Evolutionary conservation across 768 basidiomycete genomes (phyloP).

Genomic region (Mycena amicta): DNA sequence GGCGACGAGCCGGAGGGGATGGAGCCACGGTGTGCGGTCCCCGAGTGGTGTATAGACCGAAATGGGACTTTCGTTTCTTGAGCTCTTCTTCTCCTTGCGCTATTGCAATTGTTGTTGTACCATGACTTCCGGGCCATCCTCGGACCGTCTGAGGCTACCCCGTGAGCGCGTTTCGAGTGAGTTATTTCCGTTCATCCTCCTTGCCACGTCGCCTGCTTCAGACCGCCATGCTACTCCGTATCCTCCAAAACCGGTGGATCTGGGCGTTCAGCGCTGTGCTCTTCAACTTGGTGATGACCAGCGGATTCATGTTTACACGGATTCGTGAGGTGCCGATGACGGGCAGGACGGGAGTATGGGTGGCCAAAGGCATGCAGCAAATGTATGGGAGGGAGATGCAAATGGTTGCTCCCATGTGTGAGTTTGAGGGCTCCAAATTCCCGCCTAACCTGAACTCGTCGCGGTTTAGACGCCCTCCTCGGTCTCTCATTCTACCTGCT

Average conservation of each 20-base stretch:
- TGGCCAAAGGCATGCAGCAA: neutral
- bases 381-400: neutral
- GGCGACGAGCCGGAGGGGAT: slow-evolving; percentile 66
- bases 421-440: neutral
- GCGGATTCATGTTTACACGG: neutral
- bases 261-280: neutral
- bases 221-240: neutral
- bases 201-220: neutral
- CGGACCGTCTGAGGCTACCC: no score
- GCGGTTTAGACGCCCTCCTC: neutral
- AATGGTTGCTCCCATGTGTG: neutral
- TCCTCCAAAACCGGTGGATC: neutral
- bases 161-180: neutral
- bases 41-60: slow-evolving; percentile 60
- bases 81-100: neutral
- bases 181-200: neutral
- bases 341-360: neutral
- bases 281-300: neutral
- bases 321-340: neutral
- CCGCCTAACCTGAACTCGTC: no score
- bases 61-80: slow-evolving; percentile 48
- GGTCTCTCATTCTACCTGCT: slow-evolving; percentile 2
- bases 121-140: no score
- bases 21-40: slow-evolving; percentile 57
- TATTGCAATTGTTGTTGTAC: no score